Evolutionary conservation across 225 moss, liverwort and hornwort species (phyloP).

Genomic region (Anthoceros angustus): DNA sequence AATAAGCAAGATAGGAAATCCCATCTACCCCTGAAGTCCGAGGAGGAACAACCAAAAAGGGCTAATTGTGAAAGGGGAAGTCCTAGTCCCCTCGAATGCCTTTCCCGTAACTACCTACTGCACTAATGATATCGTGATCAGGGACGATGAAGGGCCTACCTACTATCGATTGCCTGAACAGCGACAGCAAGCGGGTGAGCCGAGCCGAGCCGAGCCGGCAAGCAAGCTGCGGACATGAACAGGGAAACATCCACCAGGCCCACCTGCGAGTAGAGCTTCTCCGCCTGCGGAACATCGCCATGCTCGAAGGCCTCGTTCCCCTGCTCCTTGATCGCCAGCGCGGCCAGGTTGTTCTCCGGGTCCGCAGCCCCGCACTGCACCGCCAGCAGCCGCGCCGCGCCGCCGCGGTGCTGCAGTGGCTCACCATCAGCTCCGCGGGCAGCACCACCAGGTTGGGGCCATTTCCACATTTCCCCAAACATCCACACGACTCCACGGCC

Average conservation of each 20-base stretch:
- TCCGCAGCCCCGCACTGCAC: constrained; percentile 44
- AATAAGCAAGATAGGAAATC: too few relatives aligned
- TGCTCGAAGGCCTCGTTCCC: constrained; percentile 47
- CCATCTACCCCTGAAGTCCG: too few relatives aligned
- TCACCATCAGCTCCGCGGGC: constrained; percentile 49
- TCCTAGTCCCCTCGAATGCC: too few relatives aligned
- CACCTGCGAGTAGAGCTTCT: constrained; percentile 41
- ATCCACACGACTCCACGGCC: constrained; percentile 35
- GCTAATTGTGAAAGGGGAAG: too few relatives aligned
- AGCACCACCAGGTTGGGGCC: constrained; percentile 63
- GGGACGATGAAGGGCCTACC: too few relatives aligned
- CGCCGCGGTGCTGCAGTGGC: constrained; percentile 58
- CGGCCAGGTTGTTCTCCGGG: constrained; percentile 45
- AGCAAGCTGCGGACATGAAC: neutral
- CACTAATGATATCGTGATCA: too few relatives aligned
- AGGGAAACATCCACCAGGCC: neutral
- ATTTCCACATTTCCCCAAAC: constrained; percentile 51
- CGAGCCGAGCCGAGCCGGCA: neutral
- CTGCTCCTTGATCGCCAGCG: constrained; percentile 46
- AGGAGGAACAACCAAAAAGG: too few relatives aligned
- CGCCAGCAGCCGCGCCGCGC: constrained; percentile 53
- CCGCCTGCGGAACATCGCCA: constrained; percentile 29
- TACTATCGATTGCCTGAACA: constrained; percentile 34
- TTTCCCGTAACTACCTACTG: too few relatives aligned
- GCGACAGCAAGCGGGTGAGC: too few relatives aligned